Evolutionary conservation across 805 yeast genomes (phyloP), one percentile per base, ranked within the genome.

Genomic region (Kregervanrija fluxuum): DNA sequence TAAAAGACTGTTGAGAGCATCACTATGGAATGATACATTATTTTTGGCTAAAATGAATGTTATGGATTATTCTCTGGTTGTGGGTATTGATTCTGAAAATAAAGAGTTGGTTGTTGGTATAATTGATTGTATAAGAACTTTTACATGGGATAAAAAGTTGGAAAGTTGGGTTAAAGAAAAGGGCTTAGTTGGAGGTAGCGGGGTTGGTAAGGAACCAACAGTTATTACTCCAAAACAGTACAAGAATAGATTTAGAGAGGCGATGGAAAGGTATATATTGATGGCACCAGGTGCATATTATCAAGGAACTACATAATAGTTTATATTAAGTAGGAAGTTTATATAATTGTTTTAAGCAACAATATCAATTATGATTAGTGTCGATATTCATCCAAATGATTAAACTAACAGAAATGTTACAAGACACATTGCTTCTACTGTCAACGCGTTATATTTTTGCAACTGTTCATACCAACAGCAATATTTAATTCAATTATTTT

Each of bases 141-240:
- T 91, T 56, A 93, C 99, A 0, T 93, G 99, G 99, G 99, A 93
- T 57, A 93, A 93, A 64, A 93, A 90, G 64, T 77, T 93, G 28
- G 99, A 93, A 61, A 89, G 95, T 61, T 93, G 99, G 99, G 99
- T 93, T 33, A 93, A 93, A 61, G 99, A 95, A 45, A 85, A 87
- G 55, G 90, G 91, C 1, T 69, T 93, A 33, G 95, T 91, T 37
- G 89, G 89, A 5, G 64, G 66, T 33, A 81, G 85, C 1, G 86
- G 88, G 34, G 84, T 84, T 42, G 86, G 88, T 1, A 91, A 86
- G 55, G 95, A 86, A 52, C 99, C 99, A 0, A 93, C 99, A 0
- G 95, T 93, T 30, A 91, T 93, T 8, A 91, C 99, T 0, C 99
- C 99, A 2, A 80, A 89, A 55, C 99, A 93, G 65, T 93, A 93